These are phyloP conservation scores for Lonicera japonica DNA, from an alignment of 129 eudicot genomes.

Conservation along the genomic window DNA sequence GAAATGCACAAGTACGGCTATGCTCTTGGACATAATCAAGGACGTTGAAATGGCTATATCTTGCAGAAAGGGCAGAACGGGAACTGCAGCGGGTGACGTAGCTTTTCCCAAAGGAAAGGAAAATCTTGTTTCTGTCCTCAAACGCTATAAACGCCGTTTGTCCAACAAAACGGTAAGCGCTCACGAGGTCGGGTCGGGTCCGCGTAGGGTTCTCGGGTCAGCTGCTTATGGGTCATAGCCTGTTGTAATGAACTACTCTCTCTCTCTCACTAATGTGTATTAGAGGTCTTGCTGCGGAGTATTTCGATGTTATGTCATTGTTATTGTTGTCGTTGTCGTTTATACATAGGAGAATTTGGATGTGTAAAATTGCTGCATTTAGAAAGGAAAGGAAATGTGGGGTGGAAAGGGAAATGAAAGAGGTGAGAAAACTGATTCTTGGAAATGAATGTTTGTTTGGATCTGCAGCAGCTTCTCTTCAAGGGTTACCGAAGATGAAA, in stretches of 20 bases:
- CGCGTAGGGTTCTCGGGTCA: slow-evolving; percentile 29
- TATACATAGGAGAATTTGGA: neutral
- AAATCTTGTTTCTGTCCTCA: slow-evolving; percentile 85
- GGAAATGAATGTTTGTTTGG: too few relatives aligned
- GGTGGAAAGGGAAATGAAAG: too few relatives aligned
- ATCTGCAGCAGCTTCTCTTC: too few relatives aligned
- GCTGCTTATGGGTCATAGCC: slow-evolving; percentile 29
- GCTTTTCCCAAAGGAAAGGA: slow-evolving; percentile 96
- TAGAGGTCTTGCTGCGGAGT: neutral
- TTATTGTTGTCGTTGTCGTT: neutral
- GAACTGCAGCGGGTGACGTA: slow-evolving; percentile 98
- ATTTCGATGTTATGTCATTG: neutral
- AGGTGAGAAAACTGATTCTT: too few relatives aligned
- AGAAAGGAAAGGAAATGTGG: neutral
- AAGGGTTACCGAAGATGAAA: too few relatives aligned
- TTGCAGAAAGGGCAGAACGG: slow-evolving; percentile 83
- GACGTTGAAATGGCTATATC: slow-evolving; percentile 87
- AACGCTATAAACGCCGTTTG: slow-evolving; percentile 76
- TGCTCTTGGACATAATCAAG: slow-evolving; percentile 66
- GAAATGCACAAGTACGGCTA: slow-evolving; percentile 64
- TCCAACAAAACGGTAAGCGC: slow-evolving; percentile 52
- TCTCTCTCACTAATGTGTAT: neutral
- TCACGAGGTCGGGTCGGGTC: slow-evolving; percentile 30
- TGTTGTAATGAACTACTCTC: slow-evolving; percentile 1
- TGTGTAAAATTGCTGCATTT: neutral